Conservation (phyloP, 2,329 filamentous ascomycete species). For the Diaporthe sp. region DNA sequence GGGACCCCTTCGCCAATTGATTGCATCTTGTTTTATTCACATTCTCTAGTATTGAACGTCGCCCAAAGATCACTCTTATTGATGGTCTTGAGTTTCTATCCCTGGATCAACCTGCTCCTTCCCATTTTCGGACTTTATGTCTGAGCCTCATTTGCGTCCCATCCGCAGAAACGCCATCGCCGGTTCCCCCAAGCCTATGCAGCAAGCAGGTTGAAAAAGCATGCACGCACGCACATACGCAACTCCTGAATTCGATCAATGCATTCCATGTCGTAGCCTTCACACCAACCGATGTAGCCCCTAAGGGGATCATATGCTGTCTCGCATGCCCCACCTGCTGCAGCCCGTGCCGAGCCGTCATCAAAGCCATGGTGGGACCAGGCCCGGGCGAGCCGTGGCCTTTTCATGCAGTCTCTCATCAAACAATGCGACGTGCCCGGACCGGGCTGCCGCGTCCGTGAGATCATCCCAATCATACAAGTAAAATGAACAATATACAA, state of each 20-base stretch:
- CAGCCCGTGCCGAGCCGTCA: conserved; percentile 17
- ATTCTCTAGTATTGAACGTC: background rate
- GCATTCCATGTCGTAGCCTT: conserved; percentile 25
- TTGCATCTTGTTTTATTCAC: background rate
- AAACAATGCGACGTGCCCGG: background rate
- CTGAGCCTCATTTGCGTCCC: conserved; percentile 19
- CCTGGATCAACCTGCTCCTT: conserved; percentile 10
- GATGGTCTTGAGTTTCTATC: conserved; percentile 14
- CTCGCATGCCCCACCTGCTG: background rate
- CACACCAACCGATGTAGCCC: conserved; percentile 5
- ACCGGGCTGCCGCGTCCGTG: background rate
- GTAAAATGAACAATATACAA: conserved; percentile 34
- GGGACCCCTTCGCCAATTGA: too few species aligned
- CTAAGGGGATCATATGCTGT: background rate
- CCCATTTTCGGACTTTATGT: conserved; percentile 26
- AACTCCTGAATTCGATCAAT: conserved; percentile 18
- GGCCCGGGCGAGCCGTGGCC: conserved; percentile 2
- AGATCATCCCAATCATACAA: conserved; percentile 32
- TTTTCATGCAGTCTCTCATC: background rate
- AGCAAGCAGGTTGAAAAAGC: background rate
- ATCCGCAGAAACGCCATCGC: conserved; percentile 24
- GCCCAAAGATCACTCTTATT: conserved; percentile 2
- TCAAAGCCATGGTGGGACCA: conserved; percentile 9
- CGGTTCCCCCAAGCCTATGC: conserved; percentile 10
- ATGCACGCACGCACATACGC: background rate